These are phyloP conservation scores for Suillus subalutaceus DNA, from an alignment of 768 basidiomycete species.

Conservation along the genomic window DNA sequence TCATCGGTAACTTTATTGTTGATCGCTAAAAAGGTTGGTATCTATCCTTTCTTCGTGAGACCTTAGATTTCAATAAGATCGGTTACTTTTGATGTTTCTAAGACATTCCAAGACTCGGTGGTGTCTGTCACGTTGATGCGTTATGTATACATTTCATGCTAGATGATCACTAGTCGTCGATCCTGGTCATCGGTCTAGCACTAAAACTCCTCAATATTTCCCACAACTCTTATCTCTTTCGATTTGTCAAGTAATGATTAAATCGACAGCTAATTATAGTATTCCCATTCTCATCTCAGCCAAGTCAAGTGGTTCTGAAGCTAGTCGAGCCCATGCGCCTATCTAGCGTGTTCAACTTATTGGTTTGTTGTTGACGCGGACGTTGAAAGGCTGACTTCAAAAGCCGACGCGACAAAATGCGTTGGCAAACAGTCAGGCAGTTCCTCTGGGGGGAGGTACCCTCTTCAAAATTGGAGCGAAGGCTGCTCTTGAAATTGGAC, in stretches of 20 bases:
- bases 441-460: slow-evolving; percentile 43
- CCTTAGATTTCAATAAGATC: neutral
- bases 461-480: slow-evolving; percentile 46
- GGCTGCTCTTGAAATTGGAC: slow-evolving; percentile 61
- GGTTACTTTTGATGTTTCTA: neutral
- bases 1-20: neutral
- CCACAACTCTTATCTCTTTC: neutral
- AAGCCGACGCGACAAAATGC: neutral
- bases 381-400: neutral
- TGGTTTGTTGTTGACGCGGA: neutral
- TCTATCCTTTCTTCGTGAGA: neutral
- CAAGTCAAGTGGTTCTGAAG: too few relatives aligned
- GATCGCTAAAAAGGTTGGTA: neutral
- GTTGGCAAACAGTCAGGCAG: slow-evolving; percentile 17
- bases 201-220: neutral
- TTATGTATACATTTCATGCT: neutral
- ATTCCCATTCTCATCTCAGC: neutral
- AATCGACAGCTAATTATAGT: neutral
- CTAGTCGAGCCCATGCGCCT: neutral
- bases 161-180: neutral
- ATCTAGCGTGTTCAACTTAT: neutral
- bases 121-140: neutral
- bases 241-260: neutral
- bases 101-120: neutral
- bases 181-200: neutral